Evolutionary conservation across 192 early-diverging fungal species (phyloP).

Genomic region (Paraglomus occultum): DNA sequence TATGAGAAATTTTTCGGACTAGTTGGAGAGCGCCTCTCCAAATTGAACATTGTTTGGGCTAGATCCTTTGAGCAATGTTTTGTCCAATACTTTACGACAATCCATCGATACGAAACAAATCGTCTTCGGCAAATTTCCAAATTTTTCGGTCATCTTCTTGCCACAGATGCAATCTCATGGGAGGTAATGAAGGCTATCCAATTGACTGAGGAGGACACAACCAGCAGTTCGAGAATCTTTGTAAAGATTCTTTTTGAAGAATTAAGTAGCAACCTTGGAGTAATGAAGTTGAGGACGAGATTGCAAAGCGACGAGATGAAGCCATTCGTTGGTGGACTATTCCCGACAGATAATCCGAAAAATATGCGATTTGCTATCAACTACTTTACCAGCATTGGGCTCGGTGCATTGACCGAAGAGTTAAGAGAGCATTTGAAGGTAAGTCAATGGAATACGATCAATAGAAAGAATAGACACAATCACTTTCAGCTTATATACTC

Average conservation of each 20-base stretch:
- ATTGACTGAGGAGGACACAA: conserved; percentile 94
- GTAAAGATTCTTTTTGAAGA: conserved; percentile 95
- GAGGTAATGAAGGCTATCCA: conserved; percentile 72
- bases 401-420: conserved; percentile 91
- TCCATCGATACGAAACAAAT: conserved; percentile 93
- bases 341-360: conserved; percentile 85
- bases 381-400: conserved; percentile 91
- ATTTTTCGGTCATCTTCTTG: conserved; percentile 85
- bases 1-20: conserved; percentile 93
- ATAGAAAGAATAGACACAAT: no score
- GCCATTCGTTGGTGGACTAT: conserved; percentile 81
- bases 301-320: conserved; percentile 66
- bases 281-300: conserved; percentile 71
- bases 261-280: conserved; percentile 76
- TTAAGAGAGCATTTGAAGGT: conserved; percentile 83
- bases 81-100: conserved; percentile 81
- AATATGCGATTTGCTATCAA: conserved; percentile 96
- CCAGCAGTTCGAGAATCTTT: conserved; percentile 95
- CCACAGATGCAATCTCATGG: conserved; percentile 84
- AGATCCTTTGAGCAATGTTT: conserved; percentile 78
- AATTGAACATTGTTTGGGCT: conserved; percentile 76
- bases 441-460: conserved; percentile 19
- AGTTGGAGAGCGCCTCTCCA: conserved; percentile 90
- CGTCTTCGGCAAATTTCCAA: conserved; percentile 90
- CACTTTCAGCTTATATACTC: conserved; percentile 1